Evolutionary conservation across 176 grass and related monocot species (phyloP), one percentile per base, ranked within the genome.

Genomic region (Guadua angustifolia): DNA sequence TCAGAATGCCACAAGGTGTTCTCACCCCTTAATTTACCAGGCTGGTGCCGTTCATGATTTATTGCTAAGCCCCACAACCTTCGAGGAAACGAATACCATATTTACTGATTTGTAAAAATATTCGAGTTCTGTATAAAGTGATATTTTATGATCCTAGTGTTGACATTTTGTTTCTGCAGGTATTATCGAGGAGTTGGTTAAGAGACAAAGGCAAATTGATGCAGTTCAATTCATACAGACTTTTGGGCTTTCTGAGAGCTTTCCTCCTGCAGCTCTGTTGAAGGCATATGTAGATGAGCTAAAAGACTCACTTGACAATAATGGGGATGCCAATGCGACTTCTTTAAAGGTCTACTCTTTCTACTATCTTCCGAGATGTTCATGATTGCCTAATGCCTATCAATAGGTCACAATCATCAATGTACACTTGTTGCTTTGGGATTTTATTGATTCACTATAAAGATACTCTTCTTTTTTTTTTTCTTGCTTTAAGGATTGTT

Each of bases 201-300:
- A 84, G 45, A 87, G 84, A 59, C 87, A 92, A 61, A 89, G 92
- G 75, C 92, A 92, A 82, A 94, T 97, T 74, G 92, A 97, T 81
- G 94, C 94, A 17, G 87, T 97, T 86, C 94, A 94, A 81, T 94
- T 97, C 44, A 42, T 90, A 73, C 88, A 94, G 79, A 73, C 83
- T 64, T 97, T 94, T 35, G 79, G 86, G 70, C 88, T 97, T 82
- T 87, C 76, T 0, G 85, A 92, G 85, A 75, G 40, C 43, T 97
- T 94, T 11, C 94, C 94, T 36, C 89, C 83, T 67, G 87, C 76
- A 44, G 55, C 85, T 90, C 71, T 97, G 46, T 66, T 97, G 59
- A 94, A 86, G 73, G 81, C 87, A 78, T 93, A 94, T 88, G 33
- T 94, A 61, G 83, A 86, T 62, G 89, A 94, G 22, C 66, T 79